Conservation (phyloP, 1,284 basidiomycete species). For the Apiotrichum mycotoxinovorans region DNA sequence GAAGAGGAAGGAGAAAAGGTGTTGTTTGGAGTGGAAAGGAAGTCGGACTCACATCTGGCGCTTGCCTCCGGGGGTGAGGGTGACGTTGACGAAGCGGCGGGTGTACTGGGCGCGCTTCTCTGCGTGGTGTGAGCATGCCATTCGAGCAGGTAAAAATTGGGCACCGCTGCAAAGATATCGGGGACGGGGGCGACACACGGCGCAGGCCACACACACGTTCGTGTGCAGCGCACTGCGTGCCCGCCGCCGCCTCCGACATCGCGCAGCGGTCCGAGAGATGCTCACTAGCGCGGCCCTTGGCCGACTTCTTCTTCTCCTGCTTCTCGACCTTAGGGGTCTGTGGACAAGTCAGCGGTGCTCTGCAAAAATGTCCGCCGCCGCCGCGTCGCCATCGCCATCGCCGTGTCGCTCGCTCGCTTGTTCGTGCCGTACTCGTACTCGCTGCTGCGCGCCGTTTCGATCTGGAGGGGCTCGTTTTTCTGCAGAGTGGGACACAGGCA, state of each 20-base stretch:
- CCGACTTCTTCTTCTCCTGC: slow-evolving; percentile 96
- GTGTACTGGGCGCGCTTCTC: slow-evolving; percentile 86
- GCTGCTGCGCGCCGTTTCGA: no score
- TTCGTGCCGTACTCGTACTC: no score
- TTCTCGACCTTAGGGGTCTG: slow-evolving; percentile 88
- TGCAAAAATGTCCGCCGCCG: background rate
- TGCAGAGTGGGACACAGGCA: no score
- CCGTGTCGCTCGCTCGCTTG: no score
- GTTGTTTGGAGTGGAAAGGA: no score
- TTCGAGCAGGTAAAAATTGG: no score
- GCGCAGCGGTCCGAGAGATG: background rate
- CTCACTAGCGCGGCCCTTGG: slow-evolving; percentile 81
- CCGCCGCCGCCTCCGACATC: no score
- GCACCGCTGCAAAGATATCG: no score
- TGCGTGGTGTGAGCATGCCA: slow-evolving; percentile 15
- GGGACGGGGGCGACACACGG: no score
- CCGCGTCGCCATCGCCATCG: background rate
- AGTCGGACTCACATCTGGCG: slow-evolving; percentile 78
- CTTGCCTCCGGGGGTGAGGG: slow-evolving; percentile 85
- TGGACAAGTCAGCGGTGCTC: slow-evolving; percentile 5
- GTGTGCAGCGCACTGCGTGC: background rate
- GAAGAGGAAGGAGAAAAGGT: background rate
- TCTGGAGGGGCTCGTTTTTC: no score
- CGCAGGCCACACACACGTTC: background rate
- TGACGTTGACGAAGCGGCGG: slow-evolving; percentile 74